Percentiles rank a stretch among this genome's conserved stretches.
Evolutionary conservation across 2,329 filamentous ascomycete genomes (phyloP).

Genomic region (Talaromyces sp.): DNA sequence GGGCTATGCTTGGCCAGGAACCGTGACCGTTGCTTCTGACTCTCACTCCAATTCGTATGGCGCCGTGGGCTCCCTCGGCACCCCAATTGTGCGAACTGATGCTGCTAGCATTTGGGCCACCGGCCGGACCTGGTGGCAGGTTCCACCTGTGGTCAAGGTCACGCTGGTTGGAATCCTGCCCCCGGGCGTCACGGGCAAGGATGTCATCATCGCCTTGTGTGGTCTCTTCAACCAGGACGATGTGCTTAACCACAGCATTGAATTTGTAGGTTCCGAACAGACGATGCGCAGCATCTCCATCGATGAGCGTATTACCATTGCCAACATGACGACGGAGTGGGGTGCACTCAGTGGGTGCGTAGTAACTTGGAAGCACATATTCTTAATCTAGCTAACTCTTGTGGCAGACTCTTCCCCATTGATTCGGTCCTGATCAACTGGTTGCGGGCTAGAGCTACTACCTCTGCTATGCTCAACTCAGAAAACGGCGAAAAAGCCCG

Average conservation of each 20-base stretch:
- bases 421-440: constrained; percentile 67
- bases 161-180: constrained; percentile 72
- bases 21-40: constrained; percentile 68
- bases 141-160: constrained; percentile 77
- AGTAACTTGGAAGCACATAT: not conserved
- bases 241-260: constrained; percentile 84
- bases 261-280: constrained; percentile 76
- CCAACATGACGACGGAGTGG: constrained; percentile 82
- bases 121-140: constrained; percentile 78
- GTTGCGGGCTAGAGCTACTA: constrained; percentile 72
- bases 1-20: constrained; percentile 79
- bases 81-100: constrained; percentile 79
- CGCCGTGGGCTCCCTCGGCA: constrained; percentile 70
- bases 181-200: constrained; percentile 80
- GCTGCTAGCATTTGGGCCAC: constrained; percentile 84
- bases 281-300: constrained; percentile 69
- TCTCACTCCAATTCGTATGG: constrained; percentile 79
- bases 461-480: constrained; percentile 56
- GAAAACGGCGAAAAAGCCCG: constrained; percentile 47
- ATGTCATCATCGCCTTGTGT: constrained; percentile 86
- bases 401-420: constrained; percentile 63
- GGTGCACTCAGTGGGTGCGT: constrained; percentile 58
- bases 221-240: constrained; percentile 81
- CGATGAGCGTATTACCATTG: constrained; percentile 63
- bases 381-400: not conserved